Conservation (phyloP, 768 basidiomycete species). For the Mycena vulgaris region DNA sequence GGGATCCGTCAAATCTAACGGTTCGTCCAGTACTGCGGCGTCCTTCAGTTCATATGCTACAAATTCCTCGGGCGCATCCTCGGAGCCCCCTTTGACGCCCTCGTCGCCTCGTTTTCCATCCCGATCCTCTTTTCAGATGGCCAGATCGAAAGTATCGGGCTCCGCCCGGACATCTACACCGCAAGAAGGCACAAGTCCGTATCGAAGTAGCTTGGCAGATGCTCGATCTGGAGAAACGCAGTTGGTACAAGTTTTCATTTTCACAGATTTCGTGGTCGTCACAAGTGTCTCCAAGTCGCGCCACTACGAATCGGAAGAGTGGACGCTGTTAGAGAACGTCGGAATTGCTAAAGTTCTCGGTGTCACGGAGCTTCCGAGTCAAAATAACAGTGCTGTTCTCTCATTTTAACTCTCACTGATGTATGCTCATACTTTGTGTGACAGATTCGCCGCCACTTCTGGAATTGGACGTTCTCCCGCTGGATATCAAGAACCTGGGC, state of each 20-base stretch:
- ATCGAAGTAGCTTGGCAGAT: background rate
- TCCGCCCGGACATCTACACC: background rate
- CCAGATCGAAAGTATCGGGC: background rate
- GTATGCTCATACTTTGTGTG: background rate
- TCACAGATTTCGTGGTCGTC: constrained; percentile 34
- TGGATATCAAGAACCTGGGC: constrained; percentile 27
- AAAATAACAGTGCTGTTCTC: constrained; percentile 10
- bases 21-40: constrained; percentile 16
- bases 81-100: constrained; percentile 23
- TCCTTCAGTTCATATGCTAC: constrained; percentile 15
- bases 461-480: constrained; percentile 34
- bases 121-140: background rate
- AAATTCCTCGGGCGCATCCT: constrained; percentile 23
- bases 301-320: constrained; percentile 26
- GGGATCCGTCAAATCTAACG: constrained; percentile 47
- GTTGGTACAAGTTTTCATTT: constrained; percentile 35
- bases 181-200: background rate
- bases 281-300: constrained; percentile 22
- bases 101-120: constrained; percentile 23
- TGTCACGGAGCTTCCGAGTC: constrained; percentile 19
- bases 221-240: background rate
- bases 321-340: constrained; percentile 27
- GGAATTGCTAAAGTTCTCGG: constrained; percentile 26
- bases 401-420: background rate
- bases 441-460: constrained; percentile 23